These are phyloP conservation scores for Trametes versicolor DNA, from an alignment of 1,284 basidiomycete species.

Conservation along the genomic window DNA sequence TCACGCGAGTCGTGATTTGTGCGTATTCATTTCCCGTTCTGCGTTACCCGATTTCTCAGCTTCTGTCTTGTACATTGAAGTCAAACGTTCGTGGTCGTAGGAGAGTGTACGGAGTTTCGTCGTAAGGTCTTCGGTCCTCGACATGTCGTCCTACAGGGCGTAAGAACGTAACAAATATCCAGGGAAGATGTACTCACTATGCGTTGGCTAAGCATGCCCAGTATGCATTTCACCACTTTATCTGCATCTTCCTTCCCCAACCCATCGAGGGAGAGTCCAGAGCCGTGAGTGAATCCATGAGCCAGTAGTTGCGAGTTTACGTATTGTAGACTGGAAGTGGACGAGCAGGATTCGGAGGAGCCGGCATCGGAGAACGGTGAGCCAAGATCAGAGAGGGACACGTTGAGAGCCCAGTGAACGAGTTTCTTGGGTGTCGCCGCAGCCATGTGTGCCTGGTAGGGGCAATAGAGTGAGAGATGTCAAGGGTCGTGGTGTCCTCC, in stretches of 20 bases:
- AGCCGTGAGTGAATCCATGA: conserved; percentile 77
- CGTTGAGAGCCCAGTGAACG: conserved; percentile 47
- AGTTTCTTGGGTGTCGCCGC: conserved; percentile 42
- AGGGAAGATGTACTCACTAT: conserved; percentile 62
- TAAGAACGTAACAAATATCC: conserved; percentile 3
- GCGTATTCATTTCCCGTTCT: conserved; percentile 77
- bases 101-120: conserved; percentile 80
- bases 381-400: conserved; percentile 41
- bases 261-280: conserved; percentile 72
- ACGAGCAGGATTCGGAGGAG: conserved; percentile 40
- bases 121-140: conserved; percentile 78
- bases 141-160: conserved; percentile 77
- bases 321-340: conserved; percentile 62
- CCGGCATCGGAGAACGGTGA: conserved; percentile 44
- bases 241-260: conserved; percentile 68
- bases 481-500: background rate
- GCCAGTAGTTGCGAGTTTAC: conserved; percentile 82
- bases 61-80: conserved; percentile 66
- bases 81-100: conserved; percentile 86
- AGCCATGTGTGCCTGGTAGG: conserved; percentile 10
- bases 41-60: conserved; percentile 70
- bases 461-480: background rate
- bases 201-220: conserved; percentile 82
- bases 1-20: conserved; percentile 77
- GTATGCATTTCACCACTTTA: conserved; percentile 77